Evolutionary conservation across 345 rosid genomes (phyloP), one percentile per base, ranked within the genome.

Genomic region (Populus nigra): DNA sequence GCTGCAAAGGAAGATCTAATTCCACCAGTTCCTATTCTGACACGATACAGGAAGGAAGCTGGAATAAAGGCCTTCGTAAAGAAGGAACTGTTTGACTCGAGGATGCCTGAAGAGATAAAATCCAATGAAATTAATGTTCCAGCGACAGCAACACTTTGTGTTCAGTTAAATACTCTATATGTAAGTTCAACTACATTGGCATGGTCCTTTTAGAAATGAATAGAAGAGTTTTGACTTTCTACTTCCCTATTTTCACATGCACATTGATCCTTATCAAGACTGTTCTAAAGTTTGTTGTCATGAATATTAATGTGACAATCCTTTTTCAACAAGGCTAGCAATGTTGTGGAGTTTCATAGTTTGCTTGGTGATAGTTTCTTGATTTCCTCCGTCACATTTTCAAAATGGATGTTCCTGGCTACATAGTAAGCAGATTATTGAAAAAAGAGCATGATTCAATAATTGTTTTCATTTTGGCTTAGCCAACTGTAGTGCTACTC

Each of bases 21-120:
- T 76, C 98, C 99, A 77, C 97, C 99, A 69, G 91, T 89, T 83
- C 99, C 99, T 73, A 85, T 92, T 81, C 96, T 96, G 78, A 93
- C 99, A 8, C 88, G 99, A 82, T 89, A 88, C 89, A 91, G 69
- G 84, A 93, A 76, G 87, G 99, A 93, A 87, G 91, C 90, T 84
- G 94, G 96, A 68, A 87, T 93, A 83, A 96, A 96, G 83, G 97
- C 90, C 68, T 93, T 96, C 84, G 97, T 93, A 50, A 96, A 91
- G 86, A 96, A 96, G 91, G 99, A 96, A 77, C 85, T 93, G 68
- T 93, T 92, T 76, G 99, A 96, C 68, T 85, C 96, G 75, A 88
- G 84, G 89, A 82, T 80, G 62, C 90, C 88, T 72, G 93, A 90
- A 61, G 96, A 92, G 85, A 89, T 87, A 86, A 90, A 88, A 84